A percentile compares a stretch with the other conserved stretches of the same genome.
These are phyloP conservation scores for Aspergillus ustus DNA, from an alignment of 2,329 filamentous ascomycete genomes.

Conservation along the genomic window DNA sequence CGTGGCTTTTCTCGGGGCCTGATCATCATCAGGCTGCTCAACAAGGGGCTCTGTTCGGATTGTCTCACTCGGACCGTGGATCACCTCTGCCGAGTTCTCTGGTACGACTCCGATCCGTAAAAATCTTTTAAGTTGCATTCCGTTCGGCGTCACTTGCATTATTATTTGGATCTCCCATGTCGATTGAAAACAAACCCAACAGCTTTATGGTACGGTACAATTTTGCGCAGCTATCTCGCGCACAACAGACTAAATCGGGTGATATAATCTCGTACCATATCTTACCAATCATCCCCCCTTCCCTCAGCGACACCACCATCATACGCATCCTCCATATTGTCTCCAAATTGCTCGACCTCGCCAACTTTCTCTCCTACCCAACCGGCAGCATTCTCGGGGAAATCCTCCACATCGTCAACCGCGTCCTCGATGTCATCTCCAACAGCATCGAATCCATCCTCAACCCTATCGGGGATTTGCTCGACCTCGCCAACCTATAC, in stretches of 20 bases:
- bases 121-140: not conserved
- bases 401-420: slow-evolving; percentile 7
- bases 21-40: not conserved
- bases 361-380: slow-evolving; percentile 10
- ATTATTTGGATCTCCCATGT: not conserved
- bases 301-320: slow-evolving; percentile 45
- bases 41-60: slow-evolving; percentile 5
- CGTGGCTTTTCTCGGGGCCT: not conserved
- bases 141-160: not conserved
- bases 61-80: slow-evolving; percentile 11
- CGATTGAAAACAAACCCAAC: not conserved
- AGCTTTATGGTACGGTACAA: not conserved
- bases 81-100: not conserved
- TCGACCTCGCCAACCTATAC: slow-evolving; percentile 46
- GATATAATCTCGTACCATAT: not conserved
- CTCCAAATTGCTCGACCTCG: slow-evolving; percentile 29
- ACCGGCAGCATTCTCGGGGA: slow-evolving; percentile 1
- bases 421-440: slow-evolving; percentile 3
- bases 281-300: slow-evolving; percentile 27
- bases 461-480: slow-evolving; percentile 42
- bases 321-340: slow-evolving; percentile 48
- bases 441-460: slow-evolving; percentile 33
- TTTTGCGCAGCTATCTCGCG: not conserved
- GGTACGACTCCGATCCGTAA: not conserved
- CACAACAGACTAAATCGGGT: not conserved